Conservation (phyloP, 208 protist species). For the Borovskyia barvae region DNA sequence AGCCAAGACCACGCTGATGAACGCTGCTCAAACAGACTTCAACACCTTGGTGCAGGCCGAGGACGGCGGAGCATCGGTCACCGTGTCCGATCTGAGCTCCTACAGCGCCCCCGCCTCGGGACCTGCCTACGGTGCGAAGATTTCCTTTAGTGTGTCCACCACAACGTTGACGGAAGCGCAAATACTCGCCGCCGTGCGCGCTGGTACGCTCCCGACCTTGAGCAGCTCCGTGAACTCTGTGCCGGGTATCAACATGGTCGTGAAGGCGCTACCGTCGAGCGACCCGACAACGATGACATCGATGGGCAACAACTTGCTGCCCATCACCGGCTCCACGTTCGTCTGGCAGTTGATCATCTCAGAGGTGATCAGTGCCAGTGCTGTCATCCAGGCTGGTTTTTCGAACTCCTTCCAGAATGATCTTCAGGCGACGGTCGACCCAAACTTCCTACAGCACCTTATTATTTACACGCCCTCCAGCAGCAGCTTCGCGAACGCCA, state of each 20-base stretch:
- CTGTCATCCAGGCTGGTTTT: background rate
- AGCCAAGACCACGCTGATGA: background rate
- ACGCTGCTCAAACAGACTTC: background rate
- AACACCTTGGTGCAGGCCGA: background rate
- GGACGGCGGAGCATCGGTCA: background rate
- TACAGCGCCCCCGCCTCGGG: background rate
- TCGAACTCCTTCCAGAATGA: constrained; percentile 1
- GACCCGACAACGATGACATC: background rate
- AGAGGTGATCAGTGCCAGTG: background rate
- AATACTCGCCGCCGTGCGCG: constrained; percentile 3
- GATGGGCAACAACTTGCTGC: constrained; percentile 1
- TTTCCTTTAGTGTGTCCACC: background rate
- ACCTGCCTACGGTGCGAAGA: constrained; percentile 3
- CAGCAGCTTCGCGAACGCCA: constrained; percentile 9
- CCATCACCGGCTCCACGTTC: constrained; percentile 11
- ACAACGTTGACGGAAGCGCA: background rate
- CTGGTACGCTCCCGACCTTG: background rate
- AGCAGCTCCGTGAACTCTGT: background rate
- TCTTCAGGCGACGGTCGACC: constrained; percentile 9
- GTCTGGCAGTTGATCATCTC: constrained; percentile 9
- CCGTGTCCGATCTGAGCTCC: background rate
- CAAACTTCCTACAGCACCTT: background rate
- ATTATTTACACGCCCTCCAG: background rate
- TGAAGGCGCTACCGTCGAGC: constrained; percentile 6
- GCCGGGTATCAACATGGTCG: background rate